phyloP scores from a whole-genome alignment of 257 asterid species.

The Penstemon barbatus region DNA sequence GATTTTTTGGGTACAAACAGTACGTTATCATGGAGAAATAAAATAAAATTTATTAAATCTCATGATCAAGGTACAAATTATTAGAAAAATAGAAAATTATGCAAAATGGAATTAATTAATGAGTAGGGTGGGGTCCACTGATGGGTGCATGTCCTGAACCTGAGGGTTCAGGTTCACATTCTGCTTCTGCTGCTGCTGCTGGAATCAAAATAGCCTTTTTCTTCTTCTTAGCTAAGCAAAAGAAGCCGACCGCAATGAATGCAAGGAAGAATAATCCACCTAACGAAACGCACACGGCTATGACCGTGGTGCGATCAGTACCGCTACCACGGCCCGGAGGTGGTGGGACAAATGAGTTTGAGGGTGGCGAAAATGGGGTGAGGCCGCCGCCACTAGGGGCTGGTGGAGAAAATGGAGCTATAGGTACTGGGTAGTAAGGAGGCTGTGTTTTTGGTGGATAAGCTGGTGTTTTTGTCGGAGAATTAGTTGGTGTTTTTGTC shows the following conservation, averaged over 20 bases:
- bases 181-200: conserved; percentile 47
- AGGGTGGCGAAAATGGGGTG: conserved; percentile 25
- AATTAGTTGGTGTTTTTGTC: conserved; percentile 1
- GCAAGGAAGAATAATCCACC: conserved; percentile 69
- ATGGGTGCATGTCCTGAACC: conserved; percentile 8
- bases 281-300: conserved; percentile 51
- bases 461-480: conserved; percentile 8
- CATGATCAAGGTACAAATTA: no score
- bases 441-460: conserved; percentile 27
- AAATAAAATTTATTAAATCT: no score
- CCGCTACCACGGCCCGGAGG: conserved; percentile 21
- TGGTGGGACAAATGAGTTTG: conserved; percentile 25
- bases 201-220: conserved; percentile 59
- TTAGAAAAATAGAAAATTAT: no score
- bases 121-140: conserved; percentile 2
- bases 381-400: background rate
- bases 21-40: no score
- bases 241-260: conserved; percentile 58
- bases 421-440: background rate
- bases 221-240: conserved; percentile 65
- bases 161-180: conserved; percentile 23
- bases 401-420: background rate
- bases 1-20: no score
- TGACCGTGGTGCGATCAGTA: conserved; percentile 18
- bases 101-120: no score